Percentiles rank a stretch among this genome's conserved stretches.
These are phyloP conservation scores for Olyra latifolia DNA, from an alignment of 176 grass and related monocot species.

Conservation along the genomic window DNA sequence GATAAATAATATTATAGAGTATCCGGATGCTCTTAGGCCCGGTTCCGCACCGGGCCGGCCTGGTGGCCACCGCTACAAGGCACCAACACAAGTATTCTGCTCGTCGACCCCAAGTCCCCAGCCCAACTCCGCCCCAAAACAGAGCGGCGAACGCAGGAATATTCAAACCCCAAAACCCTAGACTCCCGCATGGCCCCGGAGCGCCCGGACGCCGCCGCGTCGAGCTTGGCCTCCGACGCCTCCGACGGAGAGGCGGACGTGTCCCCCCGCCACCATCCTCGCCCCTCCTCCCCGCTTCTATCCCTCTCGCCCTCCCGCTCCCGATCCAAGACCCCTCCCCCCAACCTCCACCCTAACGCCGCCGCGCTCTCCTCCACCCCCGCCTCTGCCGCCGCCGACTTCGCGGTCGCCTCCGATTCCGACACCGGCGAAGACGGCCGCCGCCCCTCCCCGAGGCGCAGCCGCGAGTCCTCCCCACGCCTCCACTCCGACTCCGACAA, in stretches of 20 bases:
- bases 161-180: constrained; percentile 46
- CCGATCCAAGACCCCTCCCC: constrained; percentile 34
- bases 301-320: constrained; percentile 8
- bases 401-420: constrained; percentile 21
- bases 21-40: too few relatives aligned
- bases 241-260: constrained; percentile 16
- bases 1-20: too few relatives aligned
- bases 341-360: neutral
- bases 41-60: too few relatives aligned
- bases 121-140: neutral
- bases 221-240: constrained; percentile 8
- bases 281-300: neutral
- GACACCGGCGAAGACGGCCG: neutral
- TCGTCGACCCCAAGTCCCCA: too few relatives aligned
- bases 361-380: constrained; percentile 2
- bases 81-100: too few relatives aligned
- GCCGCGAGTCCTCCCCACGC: neutral
- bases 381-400: neutral
- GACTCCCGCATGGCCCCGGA: constrained; percentile 48
- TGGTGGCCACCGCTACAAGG: too few relatives aligned
- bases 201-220: constrained; percentile 23
- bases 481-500: neutral
- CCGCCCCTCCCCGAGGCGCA: neutral
- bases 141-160: neutral
- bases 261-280: neutral